These are phyloP conservation scores for Naganishia albida DNA, from an alignment of 1,284 basidiomycete genomes.

Conservation along the genomic window DNA sequence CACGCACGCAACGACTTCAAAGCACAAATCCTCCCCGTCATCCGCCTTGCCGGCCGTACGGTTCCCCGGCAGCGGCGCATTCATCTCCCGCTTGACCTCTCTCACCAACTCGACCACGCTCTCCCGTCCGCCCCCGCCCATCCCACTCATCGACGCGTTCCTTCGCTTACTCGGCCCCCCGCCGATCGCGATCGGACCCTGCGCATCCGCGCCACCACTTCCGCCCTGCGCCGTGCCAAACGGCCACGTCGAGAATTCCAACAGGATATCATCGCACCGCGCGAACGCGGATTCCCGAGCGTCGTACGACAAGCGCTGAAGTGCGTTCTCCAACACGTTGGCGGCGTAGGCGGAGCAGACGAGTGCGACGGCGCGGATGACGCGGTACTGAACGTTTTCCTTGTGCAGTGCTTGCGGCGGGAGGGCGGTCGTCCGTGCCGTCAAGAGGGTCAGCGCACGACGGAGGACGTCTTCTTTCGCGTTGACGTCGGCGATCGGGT, in stretches of 20 bases:
- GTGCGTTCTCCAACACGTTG: constrained; percentile 90
- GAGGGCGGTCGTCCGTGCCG: constrained; percentile 77
- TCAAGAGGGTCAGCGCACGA: constrained; percentile 74
- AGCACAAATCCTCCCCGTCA: constrained; percentile 70
- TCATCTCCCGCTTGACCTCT: constrained; percentile 74
- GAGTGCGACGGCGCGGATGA: constrained; percentile 75
- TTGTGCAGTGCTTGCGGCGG: constrained; percentile 68
- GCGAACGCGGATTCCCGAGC: constrained; percentile 86
- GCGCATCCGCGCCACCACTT: constrained; percentile 32
- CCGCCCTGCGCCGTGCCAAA: constrained; percentile 62
- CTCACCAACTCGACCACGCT: constrained; percentile 75
- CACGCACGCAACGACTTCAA: constrained; percentile 86
- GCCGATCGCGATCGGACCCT: constrained; percentile 48
- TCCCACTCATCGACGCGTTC: constrained; percentile 31
- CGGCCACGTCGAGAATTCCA: constrained; percentile 86
- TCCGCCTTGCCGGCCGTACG: constrained; percentile 61
- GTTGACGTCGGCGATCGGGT: constrained; percentile 86
- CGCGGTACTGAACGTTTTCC: constrained; percentile 75
- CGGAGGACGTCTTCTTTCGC: constrained; percentile 80
- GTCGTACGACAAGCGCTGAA: constrained; percentile 81
- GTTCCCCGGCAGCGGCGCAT: constrained; percentile 57
- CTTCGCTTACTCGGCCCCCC: constrained; percentile 45
- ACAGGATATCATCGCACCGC: constrained; percentile 85
- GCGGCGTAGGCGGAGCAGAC: constrained; percentile 86
- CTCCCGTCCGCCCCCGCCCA: constrained; percentile 58